Base-by-base conservation (phyloP, 306 rosid species). In the Medicago ruthenica region DNA sequence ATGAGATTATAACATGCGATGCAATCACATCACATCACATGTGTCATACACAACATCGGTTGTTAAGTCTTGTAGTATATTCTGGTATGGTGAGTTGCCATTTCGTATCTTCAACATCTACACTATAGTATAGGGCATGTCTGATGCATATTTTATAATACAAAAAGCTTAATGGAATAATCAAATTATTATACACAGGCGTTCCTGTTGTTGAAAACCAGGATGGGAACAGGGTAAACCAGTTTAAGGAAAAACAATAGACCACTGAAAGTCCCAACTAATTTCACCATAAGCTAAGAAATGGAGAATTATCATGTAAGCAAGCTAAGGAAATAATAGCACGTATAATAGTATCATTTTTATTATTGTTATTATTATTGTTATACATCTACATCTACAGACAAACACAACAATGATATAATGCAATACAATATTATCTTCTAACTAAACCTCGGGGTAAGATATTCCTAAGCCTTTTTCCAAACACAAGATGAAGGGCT, bases 401-500 rank as follows among this genome's bases (percentile, higher is more conserved):
- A 60, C 42, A 74, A 77, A 78, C 58, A 70, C 73, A 75, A 79
- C 76, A 71, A 40, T 27, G 17, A 67, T 50, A 44, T 59, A 42
- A 53, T 58, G 64, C n/a, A 58, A 39, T 40, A 78, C 57, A 58
- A 42, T 67, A 75, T 71, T 74, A 92, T 87, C 88, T 87, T 85
- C 81, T 76, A 67, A 67, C 77, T 48, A 82, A 78, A 42, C 88
- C 87, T 81, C 88, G 88, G 5, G 88, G 87, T 8, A 71, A 62
- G 68, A 74, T 47, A 81, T 73, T 63, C 81, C 77, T 86, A 69
- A 40, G 78, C 88, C 82, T 95, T 87, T 86, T 95, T 74, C 78
- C 83, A 67, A 85, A 84, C 83, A 87, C 71, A 60, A 75, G 6
- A 36, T 55, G 57, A 37, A 95, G 79, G 39, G 88, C 92, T 54